Percentiles rank a stretch among this genome's conserved stretches.
These are phyloP conservation scores for Acanthochlamys bracteata DNA, from an alignment of 106 monocot species.

Conservation along the genomic window DNA sequence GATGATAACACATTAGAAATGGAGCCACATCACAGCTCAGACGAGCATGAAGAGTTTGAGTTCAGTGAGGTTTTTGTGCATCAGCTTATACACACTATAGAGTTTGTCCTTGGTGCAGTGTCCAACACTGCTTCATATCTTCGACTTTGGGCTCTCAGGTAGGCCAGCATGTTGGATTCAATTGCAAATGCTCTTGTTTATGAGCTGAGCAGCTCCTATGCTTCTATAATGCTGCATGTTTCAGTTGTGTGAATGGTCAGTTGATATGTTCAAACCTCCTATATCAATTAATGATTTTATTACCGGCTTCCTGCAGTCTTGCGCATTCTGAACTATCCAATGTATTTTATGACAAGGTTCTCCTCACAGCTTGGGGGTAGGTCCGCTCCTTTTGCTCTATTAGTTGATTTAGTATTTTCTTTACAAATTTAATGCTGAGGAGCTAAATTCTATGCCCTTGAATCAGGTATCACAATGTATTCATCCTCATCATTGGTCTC, in stretches of 20 bases:
- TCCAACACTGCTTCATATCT: slow-evolving; percentile 99
- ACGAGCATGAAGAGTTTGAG: slow-evolving; percentile 87
- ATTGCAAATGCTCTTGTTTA: not conserved
- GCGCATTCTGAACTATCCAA: slow-evolving; percentile 89
- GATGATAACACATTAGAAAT: slow-evolving; percentile 55
- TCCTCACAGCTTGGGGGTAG: slow-evolving; percentile 92
- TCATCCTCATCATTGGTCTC: slow-evolving; percentile 61
- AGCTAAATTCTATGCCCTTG: not conserved
- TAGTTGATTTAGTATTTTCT: not conserved
- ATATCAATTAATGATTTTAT: not conserved
- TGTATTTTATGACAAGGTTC: slow-evolving; percentile 97
- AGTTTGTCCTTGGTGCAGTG: slow-evolving; percentile 98
- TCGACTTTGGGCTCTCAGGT: slow-evolving; percentile 98
- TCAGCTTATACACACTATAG: slow-evolving; percentile 96
- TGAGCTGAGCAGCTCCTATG: too few relatives aligned
- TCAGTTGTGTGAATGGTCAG: too few relatives aligned
- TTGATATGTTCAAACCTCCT: not conserved
- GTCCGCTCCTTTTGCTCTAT: slow-evolving; percentile 3
- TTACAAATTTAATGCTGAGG: not conserved
- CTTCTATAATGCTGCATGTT: too few relatives aligned
- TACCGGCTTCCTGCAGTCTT: slow-evolving; percentile 50
- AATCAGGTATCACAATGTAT: slow-evolving; percentile 63
- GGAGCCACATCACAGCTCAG: slow-evolving; percentile 44
- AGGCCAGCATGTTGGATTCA: not conserved
- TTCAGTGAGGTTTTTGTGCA: slow-evolving; percentile 96